Percentiles rank a stretch among this genome's conserved stretches.
Conservation (phyloP, 352 stramenopile species). For the Pseudoperonospora humuli region DNA sequence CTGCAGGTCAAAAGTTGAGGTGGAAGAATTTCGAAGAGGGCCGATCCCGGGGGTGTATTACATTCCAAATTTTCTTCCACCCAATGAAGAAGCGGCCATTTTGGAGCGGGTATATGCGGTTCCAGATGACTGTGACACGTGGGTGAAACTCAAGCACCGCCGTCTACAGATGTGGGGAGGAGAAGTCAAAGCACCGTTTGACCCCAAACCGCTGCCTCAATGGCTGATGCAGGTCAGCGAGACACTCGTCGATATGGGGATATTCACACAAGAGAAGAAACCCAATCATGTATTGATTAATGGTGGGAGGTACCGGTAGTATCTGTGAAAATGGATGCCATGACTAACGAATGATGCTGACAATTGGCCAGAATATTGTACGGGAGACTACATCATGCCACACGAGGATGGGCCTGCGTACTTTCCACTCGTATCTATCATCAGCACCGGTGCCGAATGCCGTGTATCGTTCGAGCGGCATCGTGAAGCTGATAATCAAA, state of each 20-base stretch:
- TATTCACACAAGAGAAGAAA: slow-evolving; percentile 39
- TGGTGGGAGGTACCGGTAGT: slow-evolving; percentile 14
- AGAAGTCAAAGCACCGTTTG: slow-evolving; percentile 47
- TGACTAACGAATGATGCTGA: not conserved
- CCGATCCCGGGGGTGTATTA: slow-evolving; percentile 47
- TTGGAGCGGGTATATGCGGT: slow-evolving; percentile 48
- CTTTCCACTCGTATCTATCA: slow-evolving; percentile 57
- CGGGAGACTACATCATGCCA: slow-evolving; percentile 59
- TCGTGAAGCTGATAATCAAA: slow-evolving; percentile 15
- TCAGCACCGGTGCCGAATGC: slow-evolving; percentile 49
- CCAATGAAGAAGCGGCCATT: slow-evolving; percentile 48
- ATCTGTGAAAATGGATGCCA: no score
- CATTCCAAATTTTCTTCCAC: slow-evolving; percentile 54
- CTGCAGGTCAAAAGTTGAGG: slow-evolving; percentile 21
- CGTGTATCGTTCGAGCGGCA: slow-evolving; percentile 53
- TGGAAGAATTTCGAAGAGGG: slow-evolving; percentile 25
- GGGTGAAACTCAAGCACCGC: slow-evolving; percentile 57
- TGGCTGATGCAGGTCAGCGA: slow-evolving; percentile 52
- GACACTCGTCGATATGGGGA: slow-evolving; percentile 34
- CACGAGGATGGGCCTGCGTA: slow-evolving; percentile 68
- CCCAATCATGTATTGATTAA: slow-evolving; percentile 75
- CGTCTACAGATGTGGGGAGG: slow-evolving; percentile 67
- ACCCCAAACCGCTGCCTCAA: slow-evolving; percentile 29
- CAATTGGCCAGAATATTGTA: slow-evolving; percentile 47
- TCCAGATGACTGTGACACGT: slow-evolving; percentile 24